Base-by-base conservation (phyloP, 139 green algal genomes). In the Coelastrella sp. region DNA sequence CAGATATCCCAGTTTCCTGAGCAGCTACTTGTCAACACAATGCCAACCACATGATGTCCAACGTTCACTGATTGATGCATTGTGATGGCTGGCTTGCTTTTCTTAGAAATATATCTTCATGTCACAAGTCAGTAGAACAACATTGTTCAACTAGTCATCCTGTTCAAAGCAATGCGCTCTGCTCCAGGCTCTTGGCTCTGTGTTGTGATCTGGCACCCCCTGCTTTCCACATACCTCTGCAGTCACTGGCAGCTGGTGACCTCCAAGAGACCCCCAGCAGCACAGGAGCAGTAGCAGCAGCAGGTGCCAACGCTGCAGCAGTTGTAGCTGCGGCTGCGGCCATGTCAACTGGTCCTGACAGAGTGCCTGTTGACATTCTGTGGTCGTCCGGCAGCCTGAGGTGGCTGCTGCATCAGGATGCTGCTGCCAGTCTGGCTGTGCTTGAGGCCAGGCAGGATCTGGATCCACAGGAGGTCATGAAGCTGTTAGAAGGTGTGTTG, bases 341-440 rank as follows among this genome's bases (percentile, higher is more conserved):
- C 3, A 86, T 91, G 73, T 72, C 80, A 20, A 60, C 80, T 15
- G 61, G 85, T 0, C 56, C 89, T 11, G 66, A 84, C 14, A 25
- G 17, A 17, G 84, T 89, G 59, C 22, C 66, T 25, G 22, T 94
- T 58, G 85, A 88, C 25, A 86, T 95, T 25, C 58, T 88, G 66
- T 7, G 79, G 7, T 57, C 19, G 7, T 72, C 27, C n/a, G 83
- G 56, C 3, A 85, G 80, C 87, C 85, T 96, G 49, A 87, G 89
- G 24, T 96, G 94, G 94, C 92, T 96, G 76, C 84, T 95, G 27
- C 25, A 59, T 8, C 19, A 80, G 15, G 80, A 86, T 27, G 79
- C 87, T 22, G 78, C 88, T 20, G 84, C 85, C 12, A 87, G 89
- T 12, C 88, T 93, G 10, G n/a, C 61, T n/a, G 90, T 92, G 72